Conservation (phyloP, 768 basidiomycete genomes). For the Crepidotus variabilis region DNA sequence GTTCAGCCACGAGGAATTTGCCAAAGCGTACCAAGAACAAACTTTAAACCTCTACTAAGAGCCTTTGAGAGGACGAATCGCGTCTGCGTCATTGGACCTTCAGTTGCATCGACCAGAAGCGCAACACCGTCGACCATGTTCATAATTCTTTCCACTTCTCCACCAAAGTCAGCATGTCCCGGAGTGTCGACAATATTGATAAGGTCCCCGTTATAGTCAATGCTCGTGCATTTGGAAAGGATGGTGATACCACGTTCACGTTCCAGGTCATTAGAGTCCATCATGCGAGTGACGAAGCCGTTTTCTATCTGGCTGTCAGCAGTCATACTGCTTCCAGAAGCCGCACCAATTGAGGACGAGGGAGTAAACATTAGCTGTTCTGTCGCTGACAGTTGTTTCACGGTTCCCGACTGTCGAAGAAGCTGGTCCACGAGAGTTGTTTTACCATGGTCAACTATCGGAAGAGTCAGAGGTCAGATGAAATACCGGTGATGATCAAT, state of each 20-base stretch:
- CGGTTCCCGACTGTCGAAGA: constrained; percentile 44
- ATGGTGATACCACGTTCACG: constrained; percentile 61
- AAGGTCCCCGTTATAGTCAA: constrained; percentile 42
- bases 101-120: constrained; percentile 56
- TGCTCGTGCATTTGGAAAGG: constrained; percentile 54
- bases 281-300: constrained; percentile 40
- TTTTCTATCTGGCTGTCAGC: constrained; percentile 32
- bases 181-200: constrained; percentile 63
- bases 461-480: constrained; percentile 3
- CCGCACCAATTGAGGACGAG: constrained; percentile 19
- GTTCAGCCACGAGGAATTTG: not conserved
- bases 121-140: constrained; percentile 62
- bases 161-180: constrained; percentile 61
- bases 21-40: constrained; percentile 8
- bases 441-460: constrained; percentile 48
- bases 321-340: constrained; percentile 18
- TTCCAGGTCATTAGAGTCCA: constrained; percentile 54
- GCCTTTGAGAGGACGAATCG: constrained; percentile 49
- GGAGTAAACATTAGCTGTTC: constrained; percentile 34
- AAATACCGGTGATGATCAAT: not conserved
- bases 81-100: constrained; percentile 61
- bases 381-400: constrained; percentile 34
- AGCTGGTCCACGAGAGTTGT: constrained; percentile 51
- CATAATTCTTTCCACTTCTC: constrained; percentile 58
- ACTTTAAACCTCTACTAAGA: constrained; percentile 38